phyloP scores from a whole-genome alignment of 78 protist genomes.

The Dictyostelium citrinum region DNA sequence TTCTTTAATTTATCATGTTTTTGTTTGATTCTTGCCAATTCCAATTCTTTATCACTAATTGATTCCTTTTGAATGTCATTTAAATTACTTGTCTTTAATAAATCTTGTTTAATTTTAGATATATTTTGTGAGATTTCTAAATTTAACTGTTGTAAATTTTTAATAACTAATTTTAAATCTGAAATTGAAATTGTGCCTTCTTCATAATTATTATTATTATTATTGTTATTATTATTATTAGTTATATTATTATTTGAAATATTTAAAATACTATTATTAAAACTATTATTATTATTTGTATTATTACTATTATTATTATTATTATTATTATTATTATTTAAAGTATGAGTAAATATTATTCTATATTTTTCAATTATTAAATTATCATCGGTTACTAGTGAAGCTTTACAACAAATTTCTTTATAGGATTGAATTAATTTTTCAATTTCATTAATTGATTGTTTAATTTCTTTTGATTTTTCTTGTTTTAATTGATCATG shows the following conservation, averaged over 20 bases:
- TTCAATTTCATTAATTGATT: neutral
- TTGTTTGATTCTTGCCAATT: neutral
- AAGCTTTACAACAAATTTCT: neutral
- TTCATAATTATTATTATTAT: neutral
- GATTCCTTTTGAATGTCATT: neutral
- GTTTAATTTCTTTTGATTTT: neutral
- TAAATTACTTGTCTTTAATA: neutral
- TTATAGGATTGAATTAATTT: constrained; percentile 5
- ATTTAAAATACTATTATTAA: too few relatives aligned
- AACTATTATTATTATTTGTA: too few relatives aligned
- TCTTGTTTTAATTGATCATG: neutral
- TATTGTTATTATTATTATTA: neutral
- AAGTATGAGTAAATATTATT: neutral
- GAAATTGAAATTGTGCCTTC: neutral
- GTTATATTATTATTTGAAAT: neutral
- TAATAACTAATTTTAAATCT: neutral
- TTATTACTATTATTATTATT: too few relatives aligned
- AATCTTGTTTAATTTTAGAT: neutral
- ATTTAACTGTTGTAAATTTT: neutral
- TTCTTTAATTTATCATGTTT: neutral
- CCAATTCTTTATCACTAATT: neutral
- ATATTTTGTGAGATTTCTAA: neutral
- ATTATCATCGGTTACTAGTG: neutral
- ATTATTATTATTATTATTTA: neutral
- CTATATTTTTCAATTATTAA: neutral